phyloP scores from a whole-genome alignment of 1,284 basidiomycete species.

The Entoloma clypeatum region DNA sequence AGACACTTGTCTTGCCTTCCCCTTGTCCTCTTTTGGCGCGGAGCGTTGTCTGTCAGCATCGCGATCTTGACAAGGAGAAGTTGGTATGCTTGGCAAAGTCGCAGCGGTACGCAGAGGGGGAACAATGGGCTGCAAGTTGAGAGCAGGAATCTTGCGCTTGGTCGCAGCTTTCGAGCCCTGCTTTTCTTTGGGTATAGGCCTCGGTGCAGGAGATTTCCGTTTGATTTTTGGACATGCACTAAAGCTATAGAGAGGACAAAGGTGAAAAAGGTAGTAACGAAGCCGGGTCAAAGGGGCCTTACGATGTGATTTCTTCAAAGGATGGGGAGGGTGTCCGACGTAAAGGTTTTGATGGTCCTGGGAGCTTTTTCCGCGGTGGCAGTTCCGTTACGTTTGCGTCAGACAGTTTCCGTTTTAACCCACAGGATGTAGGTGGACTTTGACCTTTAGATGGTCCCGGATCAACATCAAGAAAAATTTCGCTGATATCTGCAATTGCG shows the following conservation, averaged over 20 bases:
- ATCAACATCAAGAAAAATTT: no score
- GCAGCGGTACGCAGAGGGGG: constrained; percentile 23
- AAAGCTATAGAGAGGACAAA: constrained; percentile 10
- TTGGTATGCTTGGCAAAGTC: constrained; percentile 36
- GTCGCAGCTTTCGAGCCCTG: not conserved
- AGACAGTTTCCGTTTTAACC: no score
- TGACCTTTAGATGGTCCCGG: no score
- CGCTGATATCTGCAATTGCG: no score
- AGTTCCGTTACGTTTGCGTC: no score
- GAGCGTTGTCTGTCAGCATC: constrained; percentile 11
- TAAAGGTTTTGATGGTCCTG: not conserved
- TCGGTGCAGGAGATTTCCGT: constrained; percentile 4
- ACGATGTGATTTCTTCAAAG: constrained; percentile 22
- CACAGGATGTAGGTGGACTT: no score
- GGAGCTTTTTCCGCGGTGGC: constrained; percentile 4
- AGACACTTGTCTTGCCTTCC: not conserved
- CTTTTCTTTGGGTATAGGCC: constrained; percentile 5
- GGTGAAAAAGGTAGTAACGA: not conserved
- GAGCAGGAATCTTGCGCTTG: constrained; percentile 12
- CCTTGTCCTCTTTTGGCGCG: not conserved
- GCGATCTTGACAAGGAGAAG: constrained; percentile 1
- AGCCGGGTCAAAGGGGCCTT: not conserved
- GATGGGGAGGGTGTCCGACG: constrained; percentile 7
- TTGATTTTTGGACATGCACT: constrained; percentile 10
- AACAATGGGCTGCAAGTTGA: constrained; percentile 15